Evolutionary conservation across 2,329 filamentous ascomycete genomes (phyloP), one percentile per base, ranked within the genome.

Genomic region (Stagonosporopsis cucurbitacearum): DNA sequence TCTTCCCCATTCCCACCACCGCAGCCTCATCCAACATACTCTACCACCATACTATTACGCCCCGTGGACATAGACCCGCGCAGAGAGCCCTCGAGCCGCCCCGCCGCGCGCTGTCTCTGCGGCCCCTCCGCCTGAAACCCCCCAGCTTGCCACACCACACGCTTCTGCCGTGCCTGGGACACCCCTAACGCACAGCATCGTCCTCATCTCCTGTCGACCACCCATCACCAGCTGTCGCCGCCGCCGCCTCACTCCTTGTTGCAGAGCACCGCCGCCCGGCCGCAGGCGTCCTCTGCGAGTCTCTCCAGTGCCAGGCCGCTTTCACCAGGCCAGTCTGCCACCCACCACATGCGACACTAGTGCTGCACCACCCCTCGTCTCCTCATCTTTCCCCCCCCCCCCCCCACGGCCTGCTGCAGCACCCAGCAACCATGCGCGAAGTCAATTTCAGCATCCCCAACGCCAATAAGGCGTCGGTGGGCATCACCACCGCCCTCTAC

Each of bases 361-460:
- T 43, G 59, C 68, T 68, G 62, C 70, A 67, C 61, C 64, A 61
- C 64, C 63, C 59, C 69, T 57, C 65, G 56, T 39, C 62, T 55
- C 48, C 60, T 47, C 61, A 41, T 45, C 62, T 37, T 32, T 37
- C 32, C 36, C 32, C 36, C 26, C 32, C 47, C 12, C 37, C 32
- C 53, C 42, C 28, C 47, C 52, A 66, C 69, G 60, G 22, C 53
- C 30, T 26, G 23, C 59, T 48, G 48, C 59, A 50, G 51, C 66
- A 56, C 54, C 39, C 57, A 61, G 35, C 66, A 58, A 94, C 77
- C 79, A 99, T 99, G 95, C 91, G 95, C 82, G 95, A 99, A 86
- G 93, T 96, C 81, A 98, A 98, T 80, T 98, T 98, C 81, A 97
- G 93, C 81, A 97, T 98, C 76, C 94, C 95, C 50, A 97, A 95